phyloP scores from a whole-genome alignment of 2,329 filamentous ascomycete species.

The Aureobasidium sp. region DNA sequence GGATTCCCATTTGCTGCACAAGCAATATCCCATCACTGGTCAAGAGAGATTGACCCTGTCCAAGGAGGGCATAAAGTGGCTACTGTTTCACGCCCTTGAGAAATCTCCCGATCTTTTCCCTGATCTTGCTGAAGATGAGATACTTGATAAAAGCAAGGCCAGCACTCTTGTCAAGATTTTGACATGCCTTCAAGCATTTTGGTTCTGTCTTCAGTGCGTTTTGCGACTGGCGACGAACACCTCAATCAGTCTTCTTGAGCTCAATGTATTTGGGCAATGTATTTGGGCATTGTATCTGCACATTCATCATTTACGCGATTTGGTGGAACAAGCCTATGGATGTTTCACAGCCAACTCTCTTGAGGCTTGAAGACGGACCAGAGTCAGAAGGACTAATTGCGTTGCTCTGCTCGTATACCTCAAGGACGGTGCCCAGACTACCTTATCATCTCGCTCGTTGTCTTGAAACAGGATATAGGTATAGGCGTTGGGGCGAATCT shows the following conservation, averaged over 20 bases:
- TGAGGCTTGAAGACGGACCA: not conserved
- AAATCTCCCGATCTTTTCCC: not conserved
- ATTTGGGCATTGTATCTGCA: slow-evolving; percentile 19
- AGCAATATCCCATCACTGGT: not conserved
- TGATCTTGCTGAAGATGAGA: not conserved
- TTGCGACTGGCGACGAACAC: slow-evolving; percentile 14
- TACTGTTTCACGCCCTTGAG: not conserved
- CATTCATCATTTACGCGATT: slow-evolving; percentile 17
- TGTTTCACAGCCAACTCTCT: slow-evolving; percentile 11
- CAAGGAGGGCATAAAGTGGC: not conserved
- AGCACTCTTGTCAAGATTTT: slow-evolving; percentile 16
- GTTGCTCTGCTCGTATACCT: not conserved
- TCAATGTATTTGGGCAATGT: slow-evolving; percentile 19
- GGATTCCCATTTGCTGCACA: not conserved
- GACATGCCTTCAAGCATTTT: slow-evolving; percentile 16
- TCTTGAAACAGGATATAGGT: not conserved
- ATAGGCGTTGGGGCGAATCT: not conserved
- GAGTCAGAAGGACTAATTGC: not conserved
- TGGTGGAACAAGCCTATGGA: slow-evolving; percentile 21
- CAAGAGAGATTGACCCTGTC: not conserved
- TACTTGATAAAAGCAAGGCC: slow-evolving; percentile 16
- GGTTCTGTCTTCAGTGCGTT: slow-evolving; percentile 19
- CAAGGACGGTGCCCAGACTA: not conserved
- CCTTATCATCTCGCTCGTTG: not conserved
- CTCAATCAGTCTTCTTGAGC: slow-evolving; percentile 18